Evolutionary conservation across 352 stramenopile species (phyloP).

Genomic region (Peronospora destructor): DNA sequence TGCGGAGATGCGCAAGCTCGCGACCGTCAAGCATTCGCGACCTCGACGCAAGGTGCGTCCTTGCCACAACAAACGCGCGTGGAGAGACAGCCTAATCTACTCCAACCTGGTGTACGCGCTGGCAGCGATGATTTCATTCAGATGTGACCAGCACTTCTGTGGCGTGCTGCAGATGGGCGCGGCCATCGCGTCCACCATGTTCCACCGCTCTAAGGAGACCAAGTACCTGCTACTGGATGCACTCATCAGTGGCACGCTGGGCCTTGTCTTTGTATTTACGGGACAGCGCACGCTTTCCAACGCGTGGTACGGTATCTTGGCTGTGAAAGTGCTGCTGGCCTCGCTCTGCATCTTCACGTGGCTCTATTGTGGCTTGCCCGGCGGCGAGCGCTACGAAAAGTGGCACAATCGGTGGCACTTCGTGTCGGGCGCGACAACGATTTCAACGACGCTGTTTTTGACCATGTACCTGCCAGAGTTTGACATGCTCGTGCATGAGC

Average conservation of each 20-base stretch:
- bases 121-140: conserved; percentile 60
- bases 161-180: conserved; percentile 61
- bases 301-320: conserved; percentile 71
- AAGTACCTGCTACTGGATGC: conserved; percentile 74
- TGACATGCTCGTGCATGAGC: conserved; percentile 66
- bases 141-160: conserved; percentile 68
- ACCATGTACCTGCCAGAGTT: conserved; percentile 74
- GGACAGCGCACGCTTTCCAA: conserved; percentile 57
- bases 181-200: conserved; percentile 64
- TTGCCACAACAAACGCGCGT: conserved; percentile 46
- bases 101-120: conserved; percentile 75
- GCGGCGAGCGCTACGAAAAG: conserved; percentile 63
- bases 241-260: conserved; percentile 68
- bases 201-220: conserved; percentile 80
- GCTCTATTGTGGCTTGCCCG: conserved; percentile 75
- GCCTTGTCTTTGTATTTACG: conserved; percentile 62
- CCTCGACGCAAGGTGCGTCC: conserved; percentile 41
- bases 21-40: conserved; percentile 23
- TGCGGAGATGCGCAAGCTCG: conserved; percentile 29
- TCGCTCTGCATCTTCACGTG: conserved; percentile 65
- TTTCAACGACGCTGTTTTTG: conserved; percentile 67
- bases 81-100: conserved; percentile 75
- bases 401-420: conserved; percentile 83
- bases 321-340: conserved; percentile 51
- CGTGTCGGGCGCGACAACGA: conserved; percentile 68